A percentile compares a stretch with the other conserved stretches of the same genome.
phyloP scores from a whole-genome alignment of 2,329 filamentous ascomycete species.

The Colletotrichum zoysiae region DNA sequence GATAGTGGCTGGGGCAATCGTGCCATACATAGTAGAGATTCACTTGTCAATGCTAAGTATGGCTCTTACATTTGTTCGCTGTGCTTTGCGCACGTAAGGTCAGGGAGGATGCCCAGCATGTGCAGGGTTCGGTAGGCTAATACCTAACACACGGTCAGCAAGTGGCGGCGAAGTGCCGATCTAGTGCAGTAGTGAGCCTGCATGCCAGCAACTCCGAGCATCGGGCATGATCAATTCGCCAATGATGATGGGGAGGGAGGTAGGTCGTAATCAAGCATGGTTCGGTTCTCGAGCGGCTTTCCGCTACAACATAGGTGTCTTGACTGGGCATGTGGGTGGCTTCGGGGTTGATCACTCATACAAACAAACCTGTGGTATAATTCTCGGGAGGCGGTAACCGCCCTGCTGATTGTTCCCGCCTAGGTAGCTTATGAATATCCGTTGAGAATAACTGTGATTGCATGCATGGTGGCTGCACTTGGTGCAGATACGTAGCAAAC shows the following conservation, averaged over 20 bases:
- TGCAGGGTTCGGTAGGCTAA: conserved; percentile 10
- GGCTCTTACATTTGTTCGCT: background rate
- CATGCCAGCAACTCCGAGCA: background rate
- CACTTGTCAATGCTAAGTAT: conserved; percentile 14
- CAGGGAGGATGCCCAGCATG: conserved; percentile 7
- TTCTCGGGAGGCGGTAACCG: background rate
- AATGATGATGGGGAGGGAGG: conserved; percentile 6
- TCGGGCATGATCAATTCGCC: conserved; percentile 6
- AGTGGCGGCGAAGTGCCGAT: background rate
- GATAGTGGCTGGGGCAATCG: conserved; percentile 17
- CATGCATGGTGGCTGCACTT: background rate
- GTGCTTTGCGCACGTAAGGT: conserved; percentile 3
- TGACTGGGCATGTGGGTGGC: background rate
- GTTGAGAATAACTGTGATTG: conserved; percentile 11
- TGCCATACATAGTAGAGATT: conserved; percentile 4
- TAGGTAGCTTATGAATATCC: background rate
- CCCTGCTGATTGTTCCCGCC: background rate
- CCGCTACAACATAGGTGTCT: too few relatives aligned
- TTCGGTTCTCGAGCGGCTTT: too few relatives aligned
- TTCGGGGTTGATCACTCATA: conserved; percentile 1
- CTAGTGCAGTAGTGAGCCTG: background rate
- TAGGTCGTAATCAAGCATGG: too few relatives aligned
- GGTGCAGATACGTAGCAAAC: background rate
- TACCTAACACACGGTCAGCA: background rate
- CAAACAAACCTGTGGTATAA: background rate